Evolutionary conservation across 352 stramenopile genomes (phyloP), one percentile per base, ranked within the genome.

Genomic region (Phytophthora sansomeana): DNA sequence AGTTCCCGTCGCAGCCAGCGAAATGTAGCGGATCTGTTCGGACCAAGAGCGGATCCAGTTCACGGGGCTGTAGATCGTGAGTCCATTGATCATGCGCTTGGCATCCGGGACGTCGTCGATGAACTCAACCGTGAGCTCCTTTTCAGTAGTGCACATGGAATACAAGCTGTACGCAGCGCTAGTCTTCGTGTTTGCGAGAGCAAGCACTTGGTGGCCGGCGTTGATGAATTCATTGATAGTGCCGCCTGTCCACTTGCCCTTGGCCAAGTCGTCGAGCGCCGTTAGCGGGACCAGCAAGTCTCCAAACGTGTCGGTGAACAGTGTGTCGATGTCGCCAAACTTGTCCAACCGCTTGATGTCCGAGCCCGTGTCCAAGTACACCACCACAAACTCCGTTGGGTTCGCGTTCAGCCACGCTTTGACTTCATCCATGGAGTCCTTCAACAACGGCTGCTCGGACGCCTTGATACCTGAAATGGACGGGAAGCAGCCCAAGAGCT

Each of bases 401-500:
- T 90, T 74, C 6, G 67, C 72, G 9, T 74, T 61, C 19, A 92
- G 29, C 83, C 83, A 92, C 14, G 63, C 54, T 29, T 73, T 77
- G 28, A 87, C 75, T 60, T 89, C 83, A 33, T 78, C 41, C 59
- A 90, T 52, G 0, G 69, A 68, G n/a, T 74, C 47, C 17, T 66
- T 72, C 4, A 72, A 79, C 36, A 67, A 67, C 0, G 67, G 51
- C 43, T 90, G 79, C 32, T 92, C 76, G 6, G 77, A 73, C 19
- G 75, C 72, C 29, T 75, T 72, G 36, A 92, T 90, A n/a, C 81
- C 78, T 5, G 78, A 88, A 28, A 88, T 60, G 2, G 80, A 89
- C 17, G 81, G 84, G 42, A 87, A 84, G 58, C 83, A 92, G 24
- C 83, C 83, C 17, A 92, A 59, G 2, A 88, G 55, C 1, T 90